These are phyloP conservation scores for Cylindrodendrum hubeiense DNA, from an alignment of 2,329 filamentous ascomycete genomes.

Conservation along the genomic window DNA sequence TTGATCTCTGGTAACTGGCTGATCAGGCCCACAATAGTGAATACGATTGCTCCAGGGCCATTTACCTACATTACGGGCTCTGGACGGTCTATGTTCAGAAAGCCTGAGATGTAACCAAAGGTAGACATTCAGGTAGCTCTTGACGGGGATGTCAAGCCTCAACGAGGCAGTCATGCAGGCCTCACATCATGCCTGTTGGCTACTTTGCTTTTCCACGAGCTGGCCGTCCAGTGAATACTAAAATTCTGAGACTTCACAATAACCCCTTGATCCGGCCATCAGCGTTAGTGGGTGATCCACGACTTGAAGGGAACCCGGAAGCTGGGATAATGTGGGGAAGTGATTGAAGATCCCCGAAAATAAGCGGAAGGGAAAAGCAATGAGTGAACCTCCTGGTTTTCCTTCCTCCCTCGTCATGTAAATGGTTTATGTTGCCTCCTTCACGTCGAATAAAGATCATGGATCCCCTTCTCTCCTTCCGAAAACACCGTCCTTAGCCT, in stretches of 20 bases:
- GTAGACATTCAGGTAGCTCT: not conserved
- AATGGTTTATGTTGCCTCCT: no score
- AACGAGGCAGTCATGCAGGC: not conserved
- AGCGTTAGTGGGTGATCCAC: not conserved
- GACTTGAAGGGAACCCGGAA: not conserved
- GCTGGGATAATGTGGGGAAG: no score
- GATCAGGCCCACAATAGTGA: not conserved
- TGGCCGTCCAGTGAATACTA: no score
- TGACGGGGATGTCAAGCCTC: no score
- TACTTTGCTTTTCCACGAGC: not conserved
- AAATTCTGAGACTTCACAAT: no score
- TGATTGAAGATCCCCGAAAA: no score
- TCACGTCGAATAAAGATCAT: no score
- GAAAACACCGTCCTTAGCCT: no score
- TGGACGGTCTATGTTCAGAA: not conserved
- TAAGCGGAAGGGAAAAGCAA: no score
- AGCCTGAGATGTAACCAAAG: not conserved
- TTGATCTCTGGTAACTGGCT: not conserved
- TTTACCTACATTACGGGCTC: not conserved
- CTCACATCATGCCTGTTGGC: not conserved
- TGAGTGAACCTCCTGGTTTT: no score
- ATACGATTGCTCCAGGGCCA: not conserved
- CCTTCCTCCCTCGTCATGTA: no score
- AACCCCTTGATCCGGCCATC: no score
- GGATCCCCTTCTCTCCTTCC: not conserved